Evolutionary conservation across 1,284 basidiomycete genomes (phyloP).

Genomic region (Sanguinoderma infundibulare): DNA sequence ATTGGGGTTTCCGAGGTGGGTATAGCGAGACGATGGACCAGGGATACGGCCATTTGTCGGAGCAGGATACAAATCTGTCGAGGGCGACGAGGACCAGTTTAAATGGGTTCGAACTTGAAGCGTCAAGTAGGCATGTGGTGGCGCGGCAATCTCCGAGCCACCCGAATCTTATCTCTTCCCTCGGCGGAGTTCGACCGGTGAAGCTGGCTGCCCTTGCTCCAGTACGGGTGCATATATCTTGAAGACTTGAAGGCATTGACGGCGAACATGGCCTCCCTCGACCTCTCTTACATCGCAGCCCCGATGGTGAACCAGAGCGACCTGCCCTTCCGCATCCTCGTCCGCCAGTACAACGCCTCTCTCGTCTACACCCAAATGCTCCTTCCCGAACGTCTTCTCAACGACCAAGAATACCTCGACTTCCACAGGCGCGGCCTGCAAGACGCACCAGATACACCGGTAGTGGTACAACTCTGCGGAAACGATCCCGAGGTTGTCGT

Average conservation of each 20-base stretch:
- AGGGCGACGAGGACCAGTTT: background rate
- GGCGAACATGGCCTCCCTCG: background rate
- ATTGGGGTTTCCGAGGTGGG: no score
- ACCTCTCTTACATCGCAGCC: constrained; percentile 40
- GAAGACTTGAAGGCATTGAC: background rate
- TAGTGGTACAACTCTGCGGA: constrained; percentile 75
- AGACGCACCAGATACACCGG: constrained; percentile 41
- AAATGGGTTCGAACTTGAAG: background rate
- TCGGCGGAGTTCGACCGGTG: background rate
- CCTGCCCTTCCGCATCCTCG: constrained; percentile 67
- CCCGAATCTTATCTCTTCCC: background rate
- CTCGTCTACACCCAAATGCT: constrained; percentile 77
- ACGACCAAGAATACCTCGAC: constrained; percentile 64
- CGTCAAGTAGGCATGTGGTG: background rate
- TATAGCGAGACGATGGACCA: no score
- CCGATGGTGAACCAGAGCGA: constrained; percentile 81
- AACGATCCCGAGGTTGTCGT: constrained; percentile 65
- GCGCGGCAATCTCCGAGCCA: background rate
- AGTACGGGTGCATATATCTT: no score
- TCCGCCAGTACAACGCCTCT: constrained; percentile 62
- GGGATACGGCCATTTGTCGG: background rate
- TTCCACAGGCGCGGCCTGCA: constrained; percentile 41
- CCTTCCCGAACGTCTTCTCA: constrained; percentile 56
- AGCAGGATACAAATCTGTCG: background rate
- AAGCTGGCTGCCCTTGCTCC: no score